Conservation (phyloP, 345 rosid genomes). For the Citrus australasica region DNA sequence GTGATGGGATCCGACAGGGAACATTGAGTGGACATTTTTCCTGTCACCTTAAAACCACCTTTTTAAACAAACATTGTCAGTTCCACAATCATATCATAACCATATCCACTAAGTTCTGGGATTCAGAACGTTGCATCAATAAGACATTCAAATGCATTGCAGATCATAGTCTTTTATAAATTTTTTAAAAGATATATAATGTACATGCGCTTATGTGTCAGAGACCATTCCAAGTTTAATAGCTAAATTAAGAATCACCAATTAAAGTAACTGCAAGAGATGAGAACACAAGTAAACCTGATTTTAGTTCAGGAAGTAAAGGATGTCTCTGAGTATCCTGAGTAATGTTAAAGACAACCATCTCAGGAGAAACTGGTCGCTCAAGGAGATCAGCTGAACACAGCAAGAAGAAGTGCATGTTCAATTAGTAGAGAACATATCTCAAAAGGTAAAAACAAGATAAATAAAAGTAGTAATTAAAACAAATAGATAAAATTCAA, state of each 20-base stretch:
- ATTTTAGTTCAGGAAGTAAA: slow-evolving; percentile 72
- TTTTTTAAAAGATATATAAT: background rate
- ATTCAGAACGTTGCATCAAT: background rate
- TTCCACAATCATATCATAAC: slow-evolving; percentile 6
- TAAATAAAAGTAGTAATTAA: background rate
- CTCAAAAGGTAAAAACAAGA: background rate
- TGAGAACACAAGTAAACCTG: slow-evolving; percentile 41
- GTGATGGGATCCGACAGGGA: slow-evolving; percentile 68
- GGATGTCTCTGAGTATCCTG: slow-evolving; percentile 93
- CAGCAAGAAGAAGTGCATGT: slow-evolving; percentile 9
- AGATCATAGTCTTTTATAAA: background rate
- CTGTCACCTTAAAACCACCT: slow-evolving; percentile 90
- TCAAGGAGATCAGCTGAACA: slow-evolving; percentile 63
- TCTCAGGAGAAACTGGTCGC: slow-evolving; percentile 68
- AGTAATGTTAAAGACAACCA: slow-evolving; percentile 79
- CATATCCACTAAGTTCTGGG: background rate
- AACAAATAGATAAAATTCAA: background rate
- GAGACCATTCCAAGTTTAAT: slow-evolving; percentile 1
- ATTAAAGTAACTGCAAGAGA: background rate
- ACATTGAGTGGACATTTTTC: slow-evolving; percentile 70
- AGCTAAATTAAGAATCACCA: background rate
- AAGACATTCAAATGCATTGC: background rate
- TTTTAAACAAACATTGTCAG: slow-evolving; percentile 20
- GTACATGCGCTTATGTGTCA: background rate
- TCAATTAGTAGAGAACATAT: slow-evolving; percentile 2